Evolutionary conservation across 257 asterid species (phyloP).

Genomic region (Rubia yunnanensis): DNA sequence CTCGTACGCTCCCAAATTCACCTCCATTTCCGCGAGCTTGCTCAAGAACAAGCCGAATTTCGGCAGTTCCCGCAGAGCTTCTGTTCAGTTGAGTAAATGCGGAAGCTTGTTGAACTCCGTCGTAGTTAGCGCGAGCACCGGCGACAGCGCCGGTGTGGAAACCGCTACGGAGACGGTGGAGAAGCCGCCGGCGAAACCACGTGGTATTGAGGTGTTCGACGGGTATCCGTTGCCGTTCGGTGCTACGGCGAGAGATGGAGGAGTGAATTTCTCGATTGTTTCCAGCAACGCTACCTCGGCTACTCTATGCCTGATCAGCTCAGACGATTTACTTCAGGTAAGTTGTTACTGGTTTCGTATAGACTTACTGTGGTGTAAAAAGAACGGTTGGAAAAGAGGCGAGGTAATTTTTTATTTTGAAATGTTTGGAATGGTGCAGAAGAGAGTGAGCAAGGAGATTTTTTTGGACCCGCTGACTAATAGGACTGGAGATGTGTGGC

Average conservation of each 20-base stretch:
- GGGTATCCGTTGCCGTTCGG: slow-evolving; percentile 89
- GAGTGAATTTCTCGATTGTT: slow-evolving; percentile 67
- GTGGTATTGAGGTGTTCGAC: slow-evolving; percentile 46
- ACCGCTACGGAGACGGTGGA: slow-evolving; percentile 42
- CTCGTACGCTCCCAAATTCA: slow-evolving; percentile 13
- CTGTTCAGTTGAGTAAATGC: slow-evolving; percentile 3
- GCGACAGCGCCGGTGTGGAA: slow-evolving; percentile 24
- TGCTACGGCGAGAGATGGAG: slow-evolving; percentile 74
- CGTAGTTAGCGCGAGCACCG: slow-evolving; percentile 19
- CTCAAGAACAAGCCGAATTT: slow-evolving; percentile 16
- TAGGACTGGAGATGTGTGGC: slow-evolving; percentile 98
- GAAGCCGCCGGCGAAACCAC: slow-evolving; percentile 33
- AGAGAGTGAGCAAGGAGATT: slow-evolving; percentile 72
- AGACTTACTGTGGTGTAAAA: neutral
- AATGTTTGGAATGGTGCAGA: slow-evolving; percentile 31
- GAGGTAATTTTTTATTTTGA: neutral
- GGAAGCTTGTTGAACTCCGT: slow-evolving; percentile 10
- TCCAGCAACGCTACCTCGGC: slow-evolving; percentile 70
- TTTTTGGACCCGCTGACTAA: slow-evolving; percentile 53
- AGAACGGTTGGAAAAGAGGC: neutral
- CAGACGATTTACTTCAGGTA: slow-evolving; percentile 61
- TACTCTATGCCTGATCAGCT: slow-evolving; percentile 62
- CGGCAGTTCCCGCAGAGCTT: slow-evolving; percentile 15
- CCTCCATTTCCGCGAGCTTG: slow-evolving; percentile 2
- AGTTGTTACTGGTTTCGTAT: neutral